phyloP scores from a whole-genome alignment of 768 basidiomycete genomes.

The Lactarius tabidus region DNA sequence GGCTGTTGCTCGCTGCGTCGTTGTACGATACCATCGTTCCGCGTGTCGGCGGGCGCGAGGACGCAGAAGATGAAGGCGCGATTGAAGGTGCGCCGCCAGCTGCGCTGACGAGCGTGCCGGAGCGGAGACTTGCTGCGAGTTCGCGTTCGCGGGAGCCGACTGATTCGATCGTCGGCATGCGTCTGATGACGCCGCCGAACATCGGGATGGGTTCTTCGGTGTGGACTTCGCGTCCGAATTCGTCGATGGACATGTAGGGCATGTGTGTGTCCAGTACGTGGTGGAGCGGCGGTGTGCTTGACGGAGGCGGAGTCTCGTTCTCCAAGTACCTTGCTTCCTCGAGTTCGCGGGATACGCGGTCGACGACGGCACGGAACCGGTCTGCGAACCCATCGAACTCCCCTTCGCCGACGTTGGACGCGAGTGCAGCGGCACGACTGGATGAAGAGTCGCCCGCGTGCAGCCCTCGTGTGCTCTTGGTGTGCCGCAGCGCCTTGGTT shows the following conservation, averaged over 20 bases:
- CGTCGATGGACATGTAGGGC: slow-evolving; percentile 41
- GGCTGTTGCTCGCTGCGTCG: slow-evolving; percentile 15
- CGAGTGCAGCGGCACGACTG: background rate
- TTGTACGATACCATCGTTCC: slow-evolving; percentile 20
- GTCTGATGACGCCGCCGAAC: slow-evolving; percentile 58
- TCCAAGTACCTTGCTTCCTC: slow-evolving; percentile 43
- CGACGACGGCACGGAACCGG: slow-evolving; percentile 48
- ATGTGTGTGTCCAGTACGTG: slow-evolving; percentile 27
- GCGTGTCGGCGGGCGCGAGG: slow-evolving; percentile 23
- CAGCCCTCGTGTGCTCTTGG: slow-evolving; percentile 5
- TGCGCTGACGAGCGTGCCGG: slow-evolving; percentile 4
- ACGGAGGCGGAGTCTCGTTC: slow-evolving; percentile 24
- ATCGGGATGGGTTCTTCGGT: slow-evolving; percentile 53
- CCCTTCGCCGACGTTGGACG: slow-evolving; percentile 28
- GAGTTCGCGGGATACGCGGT: slow-evolving; percentile 49
- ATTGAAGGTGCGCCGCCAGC: background rate
- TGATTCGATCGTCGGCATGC: slow-evolving; percentile 81
- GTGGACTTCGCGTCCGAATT: slow-evolving; percentile 35
- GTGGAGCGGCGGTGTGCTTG: slow-evolving; percentile 14
- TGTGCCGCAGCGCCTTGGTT: slow-evolving; percentile 7
- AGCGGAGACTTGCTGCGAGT: slow-evolving; percentile 31
- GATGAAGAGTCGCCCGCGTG: background rate
- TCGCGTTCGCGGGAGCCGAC: slow-evolving; percentile 62
- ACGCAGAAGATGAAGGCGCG: slow-evolving; percentile 7
- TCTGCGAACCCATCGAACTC: slow-evolving; percentile 45